phyloP scores from a whole-genome alignment of 495 filamentous ascomycete species.

The Podospora bellae-mahoneyi region DNA sequence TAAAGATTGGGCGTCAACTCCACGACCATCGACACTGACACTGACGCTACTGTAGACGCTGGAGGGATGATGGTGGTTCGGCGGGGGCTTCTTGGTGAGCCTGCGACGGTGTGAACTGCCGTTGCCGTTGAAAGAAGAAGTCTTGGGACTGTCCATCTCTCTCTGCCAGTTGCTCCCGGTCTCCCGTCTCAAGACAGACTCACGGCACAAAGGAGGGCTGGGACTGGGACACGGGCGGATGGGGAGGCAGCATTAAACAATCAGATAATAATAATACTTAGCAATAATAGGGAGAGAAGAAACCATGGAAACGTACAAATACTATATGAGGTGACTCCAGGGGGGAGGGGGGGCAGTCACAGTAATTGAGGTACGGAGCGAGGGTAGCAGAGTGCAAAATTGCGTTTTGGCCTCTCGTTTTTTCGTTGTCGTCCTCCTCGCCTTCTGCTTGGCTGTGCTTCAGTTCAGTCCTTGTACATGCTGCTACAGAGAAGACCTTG shows the following conservation, averaged over 20 bases:
- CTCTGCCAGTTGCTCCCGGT: no score
- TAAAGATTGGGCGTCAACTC: conserved; percentile 50
- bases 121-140: conserved; percentile 22
- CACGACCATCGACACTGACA: conserved; percentile 42
- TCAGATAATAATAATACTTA: conserved; percentile 30
- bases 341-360: conserved; percentile 4
- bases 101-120: conserved; percentile 47
- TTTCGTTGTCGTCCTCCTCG: conserved; percentile 1
- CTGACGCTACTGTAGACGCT: conserved; percentile 37
- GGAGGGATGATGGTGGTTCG: conserved; percentile 37
- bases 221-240: conserved; percentile 10
- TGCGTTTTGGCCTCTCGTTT: conserved; percentile 29
- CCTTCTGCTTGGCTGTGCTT: conserved; percentile 16
- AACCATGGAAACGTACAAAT: conserved; percentile 17
- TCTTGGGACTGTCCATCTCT: conserved; percentile 43
- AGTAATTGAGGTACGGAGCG: conserved; percentile 29
- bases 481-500: not conserved
- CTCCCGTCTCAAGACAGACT: no score
- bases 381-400: conserved; percentile 28
- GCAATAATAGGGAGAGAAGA: conserved; percentile 24
- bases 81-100: conserved; percentile 55
- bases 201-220: conserved; percentile 22
- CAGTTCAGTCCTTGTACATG: not conserved
- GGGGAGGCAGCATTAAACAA: conserved; percentile 23
- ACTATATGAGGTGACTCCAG: not conserved